A percentile compares a stretch with the other conserved stretches of the same genome.
Conservation (phyloP, 805 yeast genomes). For the Hanseniaspora singularis region DNA sequence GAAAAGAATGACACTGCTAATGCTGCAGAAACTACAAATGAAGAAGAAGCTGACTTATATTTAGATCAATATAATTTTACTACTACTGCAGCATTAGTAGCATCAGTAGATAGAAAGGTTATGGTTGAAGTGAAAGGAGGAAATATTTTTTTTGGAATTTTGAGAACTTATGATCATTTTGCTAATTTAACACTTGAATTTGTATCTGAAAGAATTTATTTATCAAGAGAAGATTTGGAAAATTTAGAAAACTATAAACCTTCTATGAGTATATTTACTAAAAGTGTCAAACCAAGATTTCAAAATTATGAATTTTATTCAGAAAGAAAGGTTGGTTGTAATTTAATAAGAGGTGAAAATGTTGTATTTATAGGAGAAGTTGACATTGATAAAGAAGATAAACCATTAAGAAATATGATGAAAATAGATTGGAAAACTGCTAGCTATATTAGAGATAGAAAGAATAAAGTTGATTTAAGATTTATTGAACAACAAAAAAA, state of each 20-base stretch:
- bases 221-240: conserved; percentile 33
- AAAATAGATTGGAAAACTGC: conserved; percentile 56
- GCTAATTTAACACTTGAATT: conserved; percentile 88
- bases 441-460: conserved; percentile 31
- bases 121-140: conserved; percentile 86
- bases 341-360: conserved; percentile 89
- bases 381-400: conserved; percentile 77
- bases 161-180: conserved; percentile 91
- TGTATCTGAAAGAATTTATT: conserved; percentile 71
- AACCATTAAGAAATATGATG: conserved; percentile 43
- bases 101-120: conserved; percentile 70
- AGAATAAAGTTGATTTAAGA: conserved; percentile 29
- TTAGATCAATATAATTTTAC: conserved; percentile 73
- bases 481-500: conserved; percentile 38
- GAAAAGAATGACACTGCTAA: not conserved
- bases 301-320: conserved; percentile 36
- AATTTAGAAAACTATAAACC: conserved; percentile 6
- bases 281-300: conserved; percentile 19
- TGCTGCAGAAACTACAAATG: conserved; percentile 22
- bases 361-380: conserved; percentile 89
- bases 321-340: conserved; percentile 67
- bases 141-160: conserved; percentile 70
- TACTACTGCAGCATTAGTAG: conserved; percentile 81
- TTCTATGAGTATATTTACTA: not conserved
- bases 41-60: conserved; percentile 44